phyloP scores from a whole-genome alignment of 73 alveolate species.

The Tetrahymena thermophila region DNA sequence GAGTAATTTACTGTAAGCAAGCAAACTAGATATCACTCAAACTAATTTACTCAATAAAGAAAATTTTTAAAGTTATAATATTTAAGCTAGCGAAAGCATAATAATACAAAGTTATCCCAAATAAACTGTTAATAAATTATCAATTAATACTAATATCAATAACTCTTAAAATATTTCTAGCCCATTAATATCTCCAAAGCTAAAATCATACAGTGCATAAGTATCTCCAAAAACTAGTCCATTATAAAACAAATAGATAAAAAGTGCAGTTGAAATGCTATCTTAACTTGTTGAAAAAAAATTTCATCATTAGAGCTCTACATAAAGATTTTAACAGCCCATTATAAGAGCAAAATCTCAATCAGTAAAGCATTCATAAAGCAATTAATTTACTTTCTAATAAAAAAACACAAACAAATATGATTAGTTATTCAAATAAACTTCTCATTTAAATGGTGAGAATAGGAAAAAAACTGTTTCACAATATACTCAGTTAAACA shows the following conservation, averaged over 20 bases:
- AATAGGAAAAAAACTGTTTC: neutral
- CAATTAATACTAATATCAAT: neutral
- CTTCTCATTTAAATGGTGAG: neutral
- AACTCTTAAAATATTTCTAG: neutral
- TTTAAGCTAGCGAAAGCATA: neutral
- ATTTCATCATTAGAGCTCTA: neutral
- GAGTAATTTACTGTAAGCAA: neutral
- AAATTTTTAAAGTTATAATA: neutral
- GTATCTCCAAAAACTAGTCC: neutral
- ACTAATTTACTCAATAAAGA: neutral
- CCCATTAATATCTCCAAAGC: neutral
- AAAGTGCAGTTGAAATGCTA: neutral
- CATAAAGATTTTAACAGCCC: neutral
- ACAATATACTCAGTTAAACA: neutral
- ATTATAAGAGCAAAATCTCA: neutral
- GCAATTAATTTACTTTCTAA: neutral
- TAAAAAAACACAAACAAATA: neutral
- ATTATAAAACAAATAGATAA: neutral
- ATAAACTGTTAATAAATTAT: too few species aligned
- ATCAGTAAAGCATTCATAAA: neutral
- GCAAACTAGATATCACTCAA: neutral
- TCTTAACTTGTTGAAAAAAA: neutral
- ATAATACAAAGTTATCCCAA: neutral
- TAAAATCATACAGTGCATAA: neutral
- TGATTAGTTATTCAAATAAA: neutral